phyloP scores from a whole-genome alignment of 257 asterid species.

The Salvia hispanica region DNA sequence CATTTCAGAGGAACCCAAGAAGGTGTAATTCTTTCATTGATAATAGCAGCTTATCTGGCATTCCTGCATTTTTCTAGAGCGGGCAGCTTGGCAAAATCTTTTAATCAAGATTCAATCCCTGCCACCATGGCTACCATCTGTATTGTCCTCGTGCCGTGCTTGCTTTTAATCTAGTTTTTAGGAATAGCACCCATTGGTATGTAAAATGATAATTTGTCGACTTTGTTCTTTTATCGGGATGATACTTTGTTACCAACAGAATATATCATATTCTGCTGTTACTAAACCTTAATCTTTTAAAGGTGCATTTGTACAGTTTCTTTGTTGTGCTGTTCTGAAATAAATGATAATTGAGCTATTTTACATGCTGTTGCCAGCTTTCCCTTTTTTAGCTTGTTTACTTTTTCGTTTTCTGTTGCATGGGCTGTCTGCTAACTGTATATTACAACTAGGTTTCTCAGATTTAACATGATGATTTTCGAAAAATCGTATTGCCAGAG shows the following conservation, averaged over 20 bases:
- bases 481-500: not conserved
- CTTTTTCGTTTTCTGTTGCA: not conserved
- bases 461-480: not conserved
- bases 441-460: conserved; percentile 3
- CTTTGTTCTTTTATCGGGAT: too few relatives aligned
- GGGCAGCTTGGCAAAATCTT: conserved; percentile 68
- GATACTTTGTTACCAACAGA: conserved; percentile 11
- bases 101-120: conserved; percentile 79
- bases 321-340: not conserved
- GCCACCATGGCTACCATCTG: conserved; percentile 80
- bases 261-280: conserved; percentile 9
- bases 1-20: conserved; percentile 80
- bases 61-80: conserved; percentile 79
- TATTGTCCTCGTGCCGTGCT: conserved; percentile 59
- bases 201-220: conserved; percentile 18
- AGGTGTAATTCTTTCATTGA: conserved; percentile 69
- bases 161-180: conserved; percentile 62
- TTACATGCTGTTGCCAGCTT: conserved; percentile 15
- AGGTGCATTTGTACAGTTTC: conserved; percentile 1
- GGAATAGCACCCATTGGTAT: not conserved
- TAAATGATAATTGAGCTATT: not conserved
- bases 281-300: conserved; percentile 16
- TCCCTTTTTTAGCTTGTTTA: not conserved
- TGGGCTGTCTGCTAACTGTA: not conserved
- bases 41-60: conserved; percentile 80